These are phyloP conservation scores for Ambrosia artemisiifolia DNA, from an alignment of 129 eudicot genomes.

Conservation along the genomic window DNA sequence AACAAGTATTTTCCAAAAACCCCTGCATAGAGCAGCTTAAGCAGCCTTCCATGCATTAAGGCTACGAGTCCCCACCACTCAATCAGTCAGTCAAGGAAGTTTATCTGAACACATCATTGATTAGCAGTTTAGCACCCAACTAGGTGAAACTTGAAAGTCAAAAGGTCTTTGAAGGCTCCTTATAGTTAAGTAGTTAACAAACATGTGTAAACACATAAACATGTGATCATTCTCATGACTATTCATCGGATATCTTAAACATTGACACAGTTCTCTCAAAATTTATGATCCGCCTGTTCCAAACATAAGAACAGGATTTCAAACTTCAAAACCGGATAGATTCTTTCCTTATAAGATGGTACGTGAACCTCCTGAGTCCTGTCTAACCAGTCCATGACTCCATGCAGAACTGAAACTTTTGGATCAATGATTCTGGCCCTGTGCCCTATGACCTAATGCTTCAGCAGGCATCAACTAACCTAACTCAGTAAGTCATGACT, in stretches of 20 bases:
- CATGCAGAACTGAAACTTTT: neutral
- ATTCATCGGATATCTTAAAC: neutral
- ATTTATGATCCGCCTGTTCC: neutral
- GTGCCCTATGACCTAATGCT: neutral
- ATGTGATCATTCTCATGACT: neutral
- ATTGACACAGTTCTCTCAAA: neutral
- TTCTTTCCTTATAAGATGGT: neutral
- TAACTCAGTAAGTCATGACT: neutral
- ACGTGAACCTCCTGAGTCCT: neutral
- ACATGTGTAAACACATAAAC: neutral
- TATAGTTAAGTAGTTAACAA: neutral
- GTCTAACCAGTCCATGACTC: neutral
- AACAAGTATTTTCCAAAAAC: neutral
- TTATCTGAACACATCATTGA: neutral
- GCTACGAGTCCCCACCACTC: neutral
- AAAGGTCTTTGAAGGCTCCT: slow-evolving; percentile 3
- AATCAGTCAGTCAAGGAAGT: neutral
- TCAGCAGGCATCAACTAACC: neutral
- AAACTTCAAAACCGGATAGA: neutral
- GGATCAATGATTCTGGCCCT: neutral
- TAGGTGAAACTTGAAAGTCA: neutral
- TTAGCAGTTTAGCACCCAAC: neutral
- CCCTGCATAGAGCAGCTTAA: neutral
- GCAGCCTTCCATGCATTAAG: neutral
- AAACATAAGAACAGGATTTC: slow-evolving; percentile 1